Base-by-base conservation (phyloP, 805 yeast species). In the Debaryomyces hansenii region DNA sequence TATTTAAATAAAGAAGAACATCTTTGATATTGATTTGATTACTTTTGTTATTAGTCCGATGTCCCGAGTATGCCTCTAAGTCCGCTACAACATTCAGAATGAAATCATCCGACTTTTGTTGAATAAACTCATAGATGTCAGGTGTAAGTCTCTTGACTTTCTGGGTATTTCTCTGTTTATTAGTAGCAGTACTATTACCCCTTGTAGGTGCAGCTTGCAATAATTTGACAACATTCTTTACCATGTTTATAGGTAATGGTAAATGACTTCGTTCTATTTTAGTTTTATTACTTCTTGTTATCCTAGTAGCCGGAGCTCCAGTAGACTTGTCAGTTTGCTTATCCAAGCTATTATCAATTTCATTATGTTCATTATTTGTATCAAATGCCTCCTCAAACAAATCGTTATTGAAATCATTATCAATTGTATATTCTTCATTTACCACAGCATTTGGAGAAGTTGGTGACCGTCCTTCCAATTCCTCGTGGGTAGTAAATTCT, bases 1-100 rank as follows among this genome's bases (percentile, higher is more conserved):
- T 50, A 37, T 67, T 63, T 40, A 71, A 47, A 37, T 56, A 66
- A 28, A 72, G 54, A n/a, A 71, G 44, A 1, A 67, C 69, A 51
- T 72, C 77, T 15, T 55, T 57, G 37, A 70, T 55, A 37, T 55
- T 54, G n/a, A 72, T 66, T 34, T 28, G 62, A 8, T 42, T 40
- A 9, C 52, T 51, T 10, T 49, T 55, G 14, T 63, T 53, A 33
- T 46, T 45, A 4, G 57, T 47, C 39, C 67, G 44, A 50, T 72
- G 77, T 7, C 47, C 47, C 12, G 74, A 69, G 52, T 67, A 72
- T 3, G 70, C 71, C 31, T 57, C 58, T 43, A 72, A 54, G 45
- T 71, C 75, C 3, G 42, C 31, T 51, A 68, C 57, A n/a, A 72
- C 41, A 15, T 57, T 57, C 29, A 45, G 49, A 21, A 72, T 47